phyloP scores from a whole-genome alignment of 140 eudicot genomes.

The Oenanthe javanica region DNA sequence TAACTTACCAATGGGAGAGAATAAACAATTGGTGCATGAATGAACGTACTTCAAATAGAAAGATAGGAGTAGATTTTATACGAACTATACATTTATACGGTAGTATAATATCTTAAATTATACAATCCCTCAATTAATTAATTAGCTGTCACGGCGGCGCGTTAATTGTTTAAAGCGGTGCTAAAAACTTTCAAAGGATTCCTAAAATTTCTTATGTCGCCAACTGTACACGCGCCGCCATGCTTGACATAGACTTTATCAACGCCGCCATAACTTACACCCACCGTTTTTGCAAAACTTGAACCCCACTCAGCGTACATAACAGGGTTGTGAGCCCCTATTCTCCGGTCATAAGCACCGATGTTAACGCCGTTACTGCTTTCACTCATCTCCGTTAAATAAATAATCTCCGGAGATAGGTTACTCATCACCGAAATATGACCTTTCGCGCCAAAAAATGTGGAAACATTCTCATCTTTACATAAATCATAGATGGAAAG shows the following conservation, averaged over 20 bases:
- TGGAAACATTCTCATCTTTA: conserved; percentile 17
- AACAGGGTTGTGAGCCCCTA: conserved; percentile 32
- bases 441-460: conserved; percentile 13
- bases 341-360: conserved; percentile 42
- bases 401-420: conserved; percentile 26
- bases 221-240: conserved; percentile 28
- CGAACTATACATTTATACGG: not conserved
- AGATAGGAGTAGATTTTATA: too few relatives aligned
- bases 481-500: conserved; percentile 41
- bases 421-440: conserved; percentile 23
- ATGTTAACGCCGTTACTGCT: conserved; percentile 28
- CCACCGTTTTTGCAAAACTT: conserved; percentile 22
- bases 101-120: not conserved
- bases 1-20: too few relatives aligned
- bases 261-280: conserved; percentile 18
- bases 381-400: conserved; percentile 32
- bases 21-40: too few relatives aligned
- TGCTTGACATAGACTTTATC: conserved; percentile 41
- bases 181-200: conserved; percentile 23
- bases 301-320: conserved; percentile 49
- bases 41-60: too few relatives aligned
- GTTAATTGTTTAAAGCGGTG: not conserved
- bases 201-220: conserved; percentile 36
- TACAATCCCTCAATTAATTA: not conserved
- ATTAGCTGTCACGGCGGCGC: not conserved